Conservation (phyloP, 108 stramenopile genomes). For the Halocafeteria seosinensis region DNA sequence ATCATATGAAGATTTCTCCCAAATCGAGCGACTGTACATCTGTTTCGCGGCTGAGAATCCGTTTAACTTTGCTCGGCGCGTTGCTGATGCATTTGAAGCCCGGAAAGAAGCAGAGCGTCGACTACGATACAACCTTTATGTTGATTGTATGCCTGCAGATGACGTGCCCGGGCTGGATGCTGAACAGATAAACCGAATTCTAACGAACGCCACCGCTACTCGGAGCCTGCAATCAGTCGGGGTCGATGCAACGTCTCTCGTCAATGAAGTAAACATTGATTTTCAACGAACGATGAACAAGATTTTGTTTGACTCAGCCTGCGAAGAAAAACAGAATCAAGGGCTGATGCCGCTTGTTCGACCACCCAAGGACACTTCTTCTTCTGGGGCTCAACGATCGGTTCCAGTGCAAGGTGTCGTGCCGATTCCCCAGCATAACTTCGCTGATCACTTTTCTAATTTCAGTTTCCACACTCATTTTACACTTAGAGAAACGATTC, state of each 20-base stretch:
- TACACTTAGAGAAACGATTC: slow-evolving; percentile 15
- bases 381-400: slow-evolving; percentile 8
- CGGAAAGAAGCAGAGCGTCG: slow-evolving; percentile 2
- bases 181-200: slow-evolving; percentile 13
- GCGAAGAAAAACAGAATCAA: slow-evolving; percentile 8
- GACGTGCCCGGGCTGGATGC: slow-evolving; percentile 5
- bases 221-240: not conserved
- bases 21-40: slow-evolving; percentile 23
- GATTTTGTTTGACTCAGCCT: slow-evolving; percentile 16
- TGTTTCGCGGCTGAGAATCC: slow-evolving; percentile 31
- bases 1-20: not conserved
- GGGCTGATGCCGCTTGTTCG: not conserved
- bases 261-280: slow-evolving; percentile 18
- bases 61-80: slow-evolving; percentile 10
- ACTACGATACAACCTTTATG: slow-evolving; percentile 13
- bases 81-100: slow-evolving; percentile 3
- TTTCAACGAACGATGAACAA: slow-evolving; percentile 36
- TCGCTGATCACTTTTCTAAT: slow-evolving; percentile 6
- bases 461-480: slow-evolving; percentile 26
- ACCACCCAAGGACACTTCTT: slow-evolving; percentile 4
- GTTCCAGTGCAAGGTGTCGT: slow-evolving; percentile 4
- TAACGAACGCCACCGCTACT: not conserved
- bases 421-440: slow-evolving; percentile 14
- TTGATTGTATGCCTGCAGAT: slow-evolving; percentile 26
- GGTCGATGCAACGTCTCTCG: not conserved